phyloP scores from a whole-genome alignment of 176 grass and related monocot genomes.

The Miscanthus lutarioriparius region DNA sequence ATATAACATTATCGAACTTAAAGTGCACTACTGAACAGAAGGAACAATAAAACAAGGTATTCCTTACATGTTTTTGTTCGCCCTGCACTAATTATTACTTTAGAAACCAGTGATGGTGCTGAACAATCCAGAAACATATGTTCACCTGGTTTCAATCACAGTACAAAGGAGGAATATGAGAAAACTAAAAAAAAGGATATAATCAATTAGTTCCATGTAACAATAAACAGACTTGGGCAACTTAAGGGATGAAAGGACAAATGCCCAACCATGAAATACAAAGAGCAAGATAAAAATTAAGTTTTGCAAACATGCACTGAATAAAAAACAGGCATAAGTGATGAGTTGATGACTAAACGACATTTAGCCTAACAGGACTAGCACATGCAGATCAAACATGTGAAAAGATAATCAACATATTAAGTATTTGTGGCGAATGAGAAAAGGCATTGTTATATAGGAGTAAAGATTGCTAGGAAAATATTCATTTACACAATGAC shows the following conservation, averaged over 20 bases:
- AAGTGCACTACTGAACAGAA: neutral
- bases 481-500: neutral
- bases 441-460: neutral
- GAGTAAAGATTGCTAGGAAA: neutral
- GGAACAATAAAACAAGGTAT: slow-evolving; percentile 13
- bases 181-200: slow-evolving; percentile 17
- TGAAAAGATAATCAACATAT: no score
- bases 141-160: slow-evolving; percentile 67
- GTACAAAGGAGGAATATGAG: slow-evolving; percentile 27
- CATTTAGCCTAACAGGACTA: no score
- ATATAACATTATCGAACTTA: neutral
- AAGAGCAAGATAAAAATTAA: neutral
- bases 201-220: slow-evolving; percentile 4
- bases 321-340: slow-evolving; percentile 11
- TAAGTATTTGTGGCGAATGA: neutral
- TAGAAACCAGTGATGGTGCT: slow-evolving; percentile 67
- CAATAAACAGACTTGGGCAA: neutral
- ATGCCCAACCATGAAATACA: slow-evolving; percentile 9
- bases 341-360: neutral
- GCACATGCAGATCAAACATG: no score
- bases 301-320: neutral
- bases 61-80: slow-evolving; percentile 89
- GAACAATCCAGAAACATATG: slow-evolving; percentile 71
- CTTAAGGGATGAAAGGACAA: neutral
- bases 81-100: slow-evolving; percentile 70